These are phyloP conservation scores for Asterella californica DNA, from an alignment of 225 moss, liverwort and hornwort genomes.

Conservation along the genomic window DNA sequence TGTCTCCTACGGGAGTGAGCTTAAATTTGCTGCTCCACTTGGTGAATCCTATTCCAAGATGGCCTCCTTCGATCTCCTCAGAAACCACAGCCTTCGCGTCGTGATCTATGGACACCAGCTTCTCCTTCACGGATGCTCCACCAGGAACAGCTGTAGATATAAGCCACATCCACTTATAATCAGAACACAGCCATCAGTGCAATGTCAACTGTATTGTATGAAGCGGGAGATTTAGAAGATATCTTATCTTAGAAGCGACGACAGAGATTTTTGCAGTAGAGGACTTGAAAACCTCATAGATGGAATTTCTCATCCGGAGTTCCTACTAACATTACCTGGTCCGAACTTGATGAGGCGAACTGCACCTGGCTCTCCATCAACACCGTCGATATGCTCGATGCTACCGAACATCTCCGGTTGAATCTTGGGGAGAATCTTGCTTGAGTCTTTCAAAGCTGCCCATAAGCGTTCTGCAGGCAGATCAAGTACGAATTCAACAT, in stretches of 20 bases:
- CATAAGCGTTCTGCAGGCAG: conserved; percentile 15
- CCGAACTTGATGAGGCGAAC: conserved; percentile 29
- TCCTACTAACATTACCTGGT: conserved; percentile 6
- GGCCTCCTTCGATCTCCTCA: conserved; percentile 32
- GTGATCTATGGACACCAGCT: conserved; percentile 17
- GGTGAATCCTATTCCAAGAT: conserved; percentile 31
- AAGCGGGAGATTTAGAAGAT: too few relatives aligned
- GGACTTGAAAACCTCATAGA: not conserved
- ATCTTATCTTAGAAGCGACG: too few relatives aligned
- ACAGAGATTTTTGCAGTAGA: too few relatives aligned
- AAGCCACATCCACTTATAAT: not conserved
- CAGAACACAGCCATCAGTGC: not conserved
- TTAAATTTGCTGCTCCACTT: conserved; percentile 22
- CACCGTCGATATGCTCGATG: conserved; percentile 21
- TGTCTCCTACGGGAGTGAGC: conserved; percentile 17
- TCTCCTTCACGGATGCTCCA: conserved; percentile 33
- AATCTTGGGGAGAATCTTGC: conserved; percentile 20
- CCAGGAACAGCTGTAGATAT: conserved; percentile 11
- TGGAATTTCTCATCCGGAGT: not conserved
- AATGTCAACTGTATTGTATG: too few relatives aligned
- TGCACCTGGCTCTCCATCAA: conserved; percentile 9
- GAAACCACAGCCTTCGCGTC: conserved; percentile 9
- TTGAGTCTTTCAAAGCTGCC: conserved; percentile 26
- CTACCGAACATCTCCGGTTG: conserved; percentile 21
- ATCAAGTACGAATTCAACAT: conserved; percentile 16